phyloP scores from a whole-genome alignment of 2,329 filamentous ascomycete genomes.

The Furcasterigmium furcatum region DNA sequence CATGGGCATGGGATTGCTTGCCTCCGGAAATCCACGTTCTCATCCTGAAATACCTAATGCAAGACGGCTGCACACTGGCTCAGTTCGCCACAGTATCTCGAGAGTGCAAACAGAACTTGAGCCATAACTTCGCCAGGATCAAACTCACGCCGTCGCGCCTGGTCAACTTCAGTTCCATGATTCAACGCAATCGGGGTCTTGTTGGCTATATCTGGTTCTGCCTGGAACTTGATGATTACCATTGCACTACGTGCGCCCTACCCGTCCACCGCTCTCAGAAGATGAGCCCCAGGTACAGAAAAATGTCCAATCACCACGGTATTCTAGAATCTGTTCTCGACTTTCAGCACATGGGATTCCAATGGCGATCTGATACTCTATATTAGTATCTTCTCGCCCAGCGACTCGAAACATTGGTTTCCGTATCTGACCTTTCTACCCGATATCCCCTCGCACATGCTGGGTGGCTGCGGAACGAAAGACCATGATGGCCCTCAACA shows the following conservation, averaged over 20 bases:
- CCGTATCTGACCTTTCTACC: constrained; percentile 22
- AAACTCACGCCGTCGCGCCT: constrained; percentile 23
- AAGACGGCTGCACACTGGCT: constrained; percentile 16
- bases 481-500: too few species aligned
- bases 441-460: constrained; percentile 12
- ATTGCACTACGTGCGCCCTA: constrained; percentile 17
- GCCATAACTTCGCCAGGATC: constrained; percentile 24
- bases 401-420: constrained; percentile 25
- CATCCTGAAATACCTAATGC: constrained; percentile 16
- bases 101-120: constrained; percentile 24
- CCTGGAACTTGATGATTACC: constrained; percentile 23
- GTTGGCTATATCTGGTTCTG: constrained; percentile 25
- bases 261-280: too few species aligned
- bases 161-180: constrained; percentile 20
- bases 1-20: constrained; percentile 12
- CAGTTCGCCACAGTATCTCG: constrained; percentile 23
- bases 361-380: constrained; percentile 21
- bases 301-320: constrained; percentile 12
- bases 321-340: constrained; percentile 18
- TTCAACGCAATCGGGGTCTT: constrained; percentile 21
- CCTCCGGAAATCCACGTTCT: constrained; percentile 18
- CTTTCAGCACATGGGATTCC: constrained; percentile 21
- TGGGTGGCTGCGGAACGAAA: too few species aligned
- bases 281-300: too few species aligned
- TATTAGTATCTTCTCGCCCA: constrained; percentile 24